Conservation (phyloP, 768 basidiomycete species). For the Lyophyllum semitale region DNA sequence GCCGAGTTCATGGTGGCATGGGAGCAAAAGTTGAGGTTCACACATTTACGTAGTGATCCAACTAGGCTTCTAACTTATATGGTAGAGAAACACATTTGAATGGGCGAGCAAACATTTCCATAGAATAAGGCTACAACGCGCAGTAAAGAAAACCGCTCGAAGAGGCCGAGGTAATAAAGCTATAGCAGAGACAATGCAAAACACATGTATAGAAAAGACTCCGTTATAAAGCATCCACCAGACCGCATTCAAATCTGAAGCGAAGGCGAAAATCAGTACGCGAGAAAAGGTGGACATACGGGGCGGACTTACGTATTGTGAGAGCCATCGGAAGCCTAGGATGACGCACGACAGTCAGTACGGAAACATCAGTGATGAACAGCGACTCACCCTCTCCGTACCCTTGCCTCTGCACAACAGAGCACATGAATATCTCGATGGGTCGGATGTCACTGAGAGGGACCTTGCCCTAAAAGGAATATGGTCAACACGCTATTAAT, state of each 20-base stretch:
- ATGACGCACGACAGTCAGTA: constrained; percentile 11
- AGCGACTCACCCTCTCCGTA: constrained; percentile 84
- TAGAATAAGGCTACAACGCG: constrained; percentile 11
- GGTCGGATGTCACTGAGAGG: constrained; percentile 96
- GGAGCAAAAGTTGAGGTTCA: not conserved
- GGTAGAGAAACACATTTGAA: too few relatives aligned
- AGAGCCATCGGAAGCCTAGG: constrained; percentile 92
- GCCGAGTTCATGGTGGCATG: constrained; percentile 19
- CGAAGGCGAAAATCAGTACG: not conserved
- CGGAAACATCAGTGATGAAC: not conserved
- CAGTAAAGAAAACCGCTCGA: constrained; percentile 6
- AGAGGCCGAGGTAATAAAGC: not conserved
- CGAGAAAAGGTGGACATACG: not conserved
- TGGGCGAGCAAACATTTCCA: constrained; percentile 3
- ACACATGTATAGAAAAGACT: constrained; percentile 2
- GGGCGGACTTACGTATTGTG: constrained; percentile 81
- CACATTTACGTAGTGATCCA: too few relatives aligned
- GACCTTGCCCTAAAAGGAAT: constrained; percentile 81
- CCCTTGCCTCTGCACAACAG: constrained; percentile 97
- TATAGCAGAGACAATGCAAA: not conserved
- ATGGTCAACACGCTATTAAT: constrained; percentile 6
- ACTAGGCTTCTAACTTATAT: too few relatives aligned
- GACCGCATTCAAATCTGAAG: constrained; percentile 37
- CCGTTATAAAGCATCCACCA: constrained; percentile 5
- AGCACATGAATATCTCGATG: constrained; percentile 99